Evolutionary conservation across 148 eudicot species (phyloP).

Genomic region (Fallopia convolvulus): DNA sequence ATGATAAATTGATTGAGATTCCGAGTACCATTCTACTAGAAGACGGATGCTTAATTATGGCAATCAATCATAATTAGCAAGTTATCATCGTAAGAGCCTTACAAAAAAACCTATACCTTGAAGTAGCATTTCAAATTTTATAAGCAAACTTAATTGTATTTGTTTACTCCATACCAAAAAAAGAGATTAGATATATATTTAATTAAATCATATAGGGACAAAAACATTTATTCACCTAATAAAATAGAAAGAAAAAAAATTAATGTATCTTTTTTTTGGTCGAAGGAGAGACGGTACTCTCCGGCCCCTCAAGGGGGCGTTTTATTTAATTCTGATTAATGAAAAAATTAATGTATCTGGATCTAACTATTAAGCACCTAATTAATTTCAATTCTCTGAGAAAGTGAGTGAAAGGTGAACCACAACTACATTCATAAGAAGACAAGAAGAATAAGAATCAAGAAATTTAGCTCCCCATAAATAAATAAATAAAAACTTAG

Average conservation of each 20-base stretch:
- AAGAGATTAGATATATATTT: neutral
- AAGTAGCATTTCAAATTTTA: neutral
- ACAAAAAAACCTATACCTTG: too few species aligned
- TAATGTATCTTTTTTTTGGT: too few species aligned
- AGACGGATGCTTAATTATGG: neutral
- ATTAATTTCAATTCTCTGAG: neutral
- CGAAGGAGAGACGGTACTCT: too few species aligned
- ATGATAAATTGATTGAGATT: neutral
- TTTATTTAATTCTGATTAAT: too few species aligned
- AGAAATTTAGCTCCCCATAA: neutral
- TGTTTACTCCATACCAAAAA: neutral
- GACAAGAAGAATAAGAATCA: conserved; percentile 1
- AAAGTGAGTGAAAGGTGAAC: neutral
- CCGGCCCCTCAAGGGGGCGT: too few species aligned
- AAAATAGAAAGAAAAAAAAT: neutral
- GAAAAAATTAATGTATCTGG: neutral
- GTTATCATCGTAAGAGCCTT: neutral
- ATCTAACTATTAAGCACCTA: too few species aligned
- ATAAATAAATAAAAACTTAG: neutral
- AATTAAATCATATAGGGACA: neutral
- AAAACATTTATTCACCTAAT: neutral
- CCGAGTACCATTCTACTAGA: neutral
- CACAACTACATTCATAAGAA: neutral
- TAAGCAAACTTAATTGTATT: neutral
- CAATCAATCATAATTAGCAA: neutral